Evolutionary conservation across 2,329 filamentous ascomycete species (phyloP), one percentile per base, ranked within the genome.

Genomic region (Erysiphe neolycopersici): DNA sequence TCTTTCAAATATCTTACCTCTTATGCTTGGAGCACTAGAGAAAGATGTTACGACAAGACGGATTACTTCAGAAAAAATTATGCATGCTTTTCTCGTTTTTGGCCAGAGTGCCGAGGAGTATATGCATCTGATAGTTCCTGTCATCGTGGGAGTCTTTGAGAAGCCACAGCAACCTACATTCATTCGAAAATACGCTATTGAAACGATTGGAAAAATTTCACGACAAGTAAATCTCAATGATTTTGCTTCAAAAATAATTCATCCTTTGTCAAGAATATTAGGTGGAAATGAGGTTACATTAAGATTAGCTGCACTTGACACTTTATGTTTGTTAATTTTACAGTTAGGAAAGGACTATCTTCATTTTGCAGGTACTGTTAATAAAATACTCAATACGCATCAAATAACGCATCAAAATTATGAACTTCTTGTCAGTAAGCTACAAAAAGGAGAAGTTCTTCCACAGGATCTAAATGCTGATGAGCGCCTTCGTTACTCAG

Each of bases 51-150:
- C 79, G 1, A 63, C 69, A 1, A 79, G 82, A 54, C 71, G 83
- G n/a, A 68, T 73, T 13, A 79, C 84, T 2, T 92, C 85, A 0
- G 84, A 94, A 57, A 78, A 79, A 52, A 85, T 98, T 4, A 66
- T 99, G 19, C 89, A 95, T 56, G 85, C 87, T 0, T 93, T 99
- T 59, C 64, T 98, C 26, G 81, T 98, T 0, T 98, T 98, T 57
- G 91, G 91, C 1, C 78, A 85, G 0, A 95, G 85, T 54, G 81
- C 80, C 11, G 89, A 98, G 58, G 89, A 98, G 58, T 98, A 98
- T 59, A 98, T 98, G 89, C 89, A 98, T 58, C 67, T 98, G 43
- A 95, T 99, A 51, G 82, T 98, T 43, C 89, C 89, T 0, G 83
- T 92, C 32, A 84, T 98, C 54, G 85, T 98, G 9, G 76, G 79